Conservation (phyloP, 2,329 filamentous ascomycete species). For the Eurotiales sp. region DNA sequence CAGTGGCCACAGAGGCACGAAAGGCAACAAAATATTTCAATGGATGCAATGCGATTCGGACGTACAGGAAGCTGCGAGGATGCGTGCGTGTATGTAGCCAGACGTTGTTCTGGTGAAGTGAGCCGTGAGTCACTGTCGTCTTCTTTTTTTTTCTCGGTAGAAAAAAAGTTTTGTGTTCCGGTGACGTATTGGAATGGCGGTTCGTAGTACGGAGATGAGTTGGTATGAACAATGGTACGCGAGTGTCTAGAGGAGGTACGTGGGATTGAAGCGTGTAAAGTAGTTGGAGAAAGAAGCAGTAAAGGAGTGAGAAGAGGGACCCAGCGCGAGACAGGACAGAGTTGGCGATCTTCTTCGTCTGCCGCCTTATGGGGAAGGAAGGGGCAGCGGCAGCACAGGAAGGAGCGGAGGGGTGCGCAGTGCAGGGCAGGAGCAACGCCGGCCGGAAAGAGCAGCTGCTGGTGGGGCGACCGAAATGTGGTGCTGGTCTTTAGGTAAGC, state of each 20-base stretch:
- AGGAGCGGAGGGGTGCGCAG: background rate
- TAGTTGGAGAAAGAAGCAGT: background rate
- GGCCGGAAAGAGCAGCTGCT: conserved; percentile 7
- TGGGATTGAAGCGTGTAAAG: background rate
- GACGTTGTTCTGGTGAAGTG: background rate
- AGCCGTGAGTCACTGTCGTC: conserved; percentile 8
- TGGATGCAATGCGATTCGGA: conserved; percentile 4
- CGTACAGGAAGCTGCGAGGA: conserved; percentile 3
- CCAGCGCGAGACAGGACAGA: background rate
- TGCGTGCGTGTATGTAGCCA: background rate
- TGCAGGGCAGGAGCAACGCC: no score
- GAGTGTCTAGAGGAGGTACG: no score
- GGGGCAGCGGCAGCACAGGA: background rate
- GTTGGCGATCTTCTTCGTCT: background rate
- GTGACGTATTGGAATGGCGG: conserved; percentile 4
- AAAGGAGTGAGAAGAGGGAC: background rate
- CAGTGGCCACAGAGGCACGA: background rate
- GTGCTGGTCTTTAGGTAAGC: no score
- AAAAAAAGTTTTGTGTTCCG: conserved; percentile 8
- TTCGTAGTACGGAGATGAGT: background rate
- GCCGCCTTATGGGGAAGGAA: background rate
- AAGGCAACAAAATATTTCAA: background rate
- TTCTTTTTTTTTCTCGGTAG: background rate
- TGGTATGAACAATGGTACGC: background rate
- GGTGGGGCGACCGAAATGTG: no score